A percentile compares a stretch with the other conserved stretches of the same genome.
Evolutionary conservation across 2,329 filamentous ascomycete genomes (phyloP).

Genomic region (Claviceps sp.): DNA sequence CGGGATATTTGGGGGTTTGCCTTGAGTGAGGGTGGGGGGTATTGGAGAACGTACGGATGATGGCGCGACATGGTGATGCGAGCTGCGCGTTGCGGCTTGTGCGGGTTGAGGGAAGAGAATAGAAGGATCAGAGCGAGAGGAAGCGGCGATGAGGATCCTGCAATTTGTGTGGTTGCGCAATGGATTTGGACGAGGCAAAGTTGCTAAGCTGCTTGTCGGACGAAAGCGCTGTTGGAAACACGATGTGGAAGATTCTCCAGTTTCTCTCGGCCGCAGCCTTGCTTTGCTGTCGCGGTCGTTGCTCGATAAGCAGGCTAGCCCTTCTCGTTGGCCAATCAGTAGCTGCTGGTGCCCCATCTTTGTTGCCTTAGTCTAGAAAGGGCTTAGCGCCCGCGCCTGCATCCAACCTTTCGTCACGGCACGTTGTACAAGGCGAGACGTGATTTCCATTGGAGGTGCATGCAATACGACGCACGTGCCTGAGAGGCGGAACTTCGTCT

Average conservation of each 20-base stretch:
- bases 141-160: background rate
- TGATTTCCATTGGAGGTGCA: no score
- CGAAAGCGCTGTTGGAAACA: background rate
- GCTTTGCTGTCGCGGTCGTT: constrained; percentile 14
- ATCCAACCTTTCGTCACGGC: background rate
- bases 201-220: background rate
- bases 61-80: constrained; percentile 66
- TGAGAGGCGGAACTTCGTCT: no score
- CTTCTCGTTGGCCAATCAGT: background rate
- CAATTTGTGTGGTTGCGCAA: background rate
- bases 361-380: background rate
- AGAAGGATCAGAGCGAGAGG: background rate
- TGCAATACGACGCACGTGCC: no score
- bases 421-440: no score
- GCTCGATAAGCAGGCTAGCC: background rate
- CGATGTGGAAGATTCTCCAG: constrained; percentile 9
- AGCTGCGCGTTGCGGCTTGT: background rate
- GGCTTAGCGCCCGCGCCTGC: background rate
- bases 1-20: background rate
- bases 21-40: background rate
- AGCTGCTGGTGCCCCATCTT: background rate
- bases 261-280: constrained; percentile 31
- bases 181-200: background rate
- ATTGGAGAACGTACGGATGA: constrained; percentile 57
- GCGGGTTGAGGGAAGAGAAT: background rate